Evolutionary conservation across 208 protist genomes (phyloP).

Genomic region (Leishmania mexicana): DNA sequence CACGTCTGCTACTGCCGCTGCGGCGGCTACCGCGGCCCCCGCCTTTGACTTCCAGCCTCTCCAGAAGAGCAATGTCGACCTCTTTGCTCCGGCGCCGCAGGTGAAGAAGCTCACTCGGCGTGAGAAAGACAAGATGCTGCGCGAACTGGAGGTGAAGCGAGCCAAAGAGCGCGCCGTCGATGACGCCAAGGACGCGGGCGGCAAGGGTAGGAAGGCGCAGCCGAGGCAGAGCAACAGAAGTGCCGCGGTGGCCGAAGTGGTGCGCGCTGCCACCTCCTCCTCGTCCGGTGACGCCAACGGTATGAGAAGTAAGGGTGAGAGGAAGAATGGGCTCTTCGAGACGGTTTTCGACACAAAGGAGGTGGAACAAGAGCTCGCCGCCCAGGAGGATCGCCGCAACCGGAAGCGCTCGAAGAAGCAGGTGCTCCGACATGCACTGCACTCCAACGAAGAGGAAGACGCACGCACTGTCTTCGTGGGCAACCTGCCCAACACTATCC

Average conservation of each 20-base stretch:
- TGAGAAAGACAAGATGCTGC: constrained; percentile 63
- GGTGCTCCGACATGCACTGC: constrained; percentile 75
- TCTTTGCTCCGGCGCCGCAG: constrained; percentile 84
- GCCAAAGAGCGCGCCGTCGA: constrained; percentile 3
- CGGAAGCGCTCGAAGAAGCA: constrained; percentile 61
- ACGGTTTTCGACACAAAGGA: constrained; percentile 56
- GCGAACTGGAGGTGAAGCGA: constrained; percentile 39
- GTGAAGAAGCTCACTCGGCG: constrained; percentile 84
- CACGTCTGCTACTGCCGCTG: not conserved
- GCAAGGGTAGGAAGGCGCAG: constrained; percentile 8
- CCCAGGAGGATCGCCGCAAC: constrained; percentile 30
- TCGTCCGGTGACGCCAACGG: constrained; percentile 3
- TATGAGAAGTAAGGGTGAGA: not conserved
- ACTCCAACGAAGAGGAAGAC: constrained; percentile 85
- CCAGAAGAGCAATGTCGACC: constrained; percentile 70
- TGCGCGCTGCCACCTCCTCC: constrained; percentile 8
- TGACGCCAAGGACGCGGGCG: not conserved
- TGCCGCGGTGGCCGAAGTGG: constrained; percentile 19
- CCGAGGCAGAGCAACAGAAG: constrained; percentile 7
- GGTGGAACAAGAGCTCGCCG: constrained; percentile 28
- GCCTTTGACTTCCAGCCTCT: constrained; percentile 67
- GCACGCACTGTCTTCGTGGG: constrained; percentile 90
- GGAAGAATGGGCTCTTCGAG: constrained; percentile 36
- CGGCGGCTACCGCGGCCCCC: constrained; percentile 3
- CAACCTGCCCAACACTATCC: constrained; percentile 87